Conservation (phyloP, 139 green algal species). For the Nannochloris sp. region DNA sequence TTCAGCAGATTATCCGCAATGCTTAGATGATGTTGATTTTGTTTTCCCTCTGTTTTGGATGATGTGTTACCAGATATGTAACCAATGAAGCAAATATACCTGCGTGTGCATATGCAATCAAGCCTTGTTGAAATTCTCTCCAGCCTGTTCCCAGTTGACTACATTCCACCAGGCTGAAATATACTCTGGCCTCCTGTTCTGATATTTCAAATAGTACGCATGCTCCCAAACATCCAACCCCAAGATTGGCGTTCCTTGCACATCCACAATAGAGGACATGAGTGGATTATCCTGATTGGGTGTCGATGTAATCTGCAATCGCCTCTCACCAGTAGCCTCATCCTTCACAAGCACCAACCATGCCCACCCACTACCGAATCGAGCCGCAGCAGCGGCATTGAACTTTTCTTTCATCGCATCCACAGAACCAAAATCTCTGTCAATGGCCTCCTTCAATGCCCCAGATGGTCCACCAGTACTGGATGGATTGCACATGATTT, state of each 20-base stretch:
- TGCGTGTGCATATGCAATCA: neutral
- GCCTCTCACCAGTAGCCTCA: constrained; percentile 21
- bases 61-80: no score
- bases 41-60: neutral
- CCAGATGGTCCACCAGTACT: constrained; percentile 29
- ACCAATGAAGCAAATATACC: neutral
- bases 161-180: constrained; percentile 76
- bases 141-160: constrained; percentile 47
- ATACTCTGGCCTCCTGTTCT: constrained; percentile 24
- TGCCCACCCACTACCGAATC: constrained; percentile 78
- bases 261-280: constrained; percentile 12
- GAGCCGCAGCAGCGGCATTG: constrained; percentile 53
- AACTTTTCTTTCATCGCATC: constrained; percentile 76
- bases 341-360: constrained; percentile 60
- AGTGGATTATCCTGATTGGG: constrained; percentile 55
- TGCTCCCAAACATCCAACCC: constrained; percentile 63
- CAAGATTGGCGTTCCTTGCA: constrained; percentile 20
- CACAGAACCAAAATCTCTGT: constrained; percentile 46
- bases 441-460: constrained; percentile 59
- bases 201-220: constrained; percentile 25
- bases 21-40: neutral
- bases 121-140: constrained; percentile 13
- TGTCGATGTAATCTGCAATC: constrained; percentile 59
- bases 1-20: constrained; percentile 38
- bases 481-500: constrained; percentile 34